phyloP scores from a whole-genome alignment of 208 protist species.

The Crithidia bombi region DNA sequence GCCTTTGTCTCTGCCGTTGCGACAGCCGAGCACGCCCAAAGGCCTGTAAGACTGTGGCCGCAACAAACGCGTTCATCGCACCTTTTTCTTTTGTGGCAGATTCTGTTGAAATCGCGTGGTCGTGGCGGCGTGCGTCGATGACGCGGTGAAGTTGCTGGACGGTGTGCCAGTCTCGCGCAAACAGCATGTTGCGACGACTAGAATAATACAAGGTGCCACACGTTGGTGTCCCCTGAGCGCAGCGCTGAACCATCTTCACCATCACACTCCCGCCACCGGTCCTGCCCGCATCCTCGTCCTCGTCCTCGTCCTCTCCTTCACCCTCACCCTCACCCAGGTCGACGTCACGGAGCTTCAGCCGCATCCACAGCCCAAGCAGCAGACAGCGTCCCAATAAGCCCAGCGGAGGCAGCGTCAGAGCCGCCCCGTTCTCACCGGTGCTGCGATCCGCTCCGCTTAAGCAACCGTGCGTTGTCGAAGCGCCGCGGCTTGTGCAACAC shows the following conservation, averaged over 20 bases:
- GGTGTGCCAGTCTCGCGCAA: conserved; percentile 29
- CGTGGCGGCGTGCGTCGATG: background rate
- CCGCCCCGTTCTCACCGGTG: background rate
- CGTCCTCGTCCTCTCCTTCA: background rate
- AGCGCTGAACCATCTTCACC: too few species aligned
- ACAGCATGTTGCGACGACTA: conserved; percentile 23
- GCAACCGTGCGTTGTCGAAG: background rate
- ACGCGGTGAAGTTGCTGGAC: conserved; percentile 12
- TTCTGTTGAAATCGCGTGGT: background rate
- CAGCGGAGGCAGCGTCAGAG: background rate
- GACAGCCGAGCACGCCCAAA: background rate
- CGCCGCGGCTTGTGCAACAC: background rate
- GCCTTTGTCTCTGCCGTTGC: background rate
- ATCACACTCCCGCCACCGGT: too few species aligned
- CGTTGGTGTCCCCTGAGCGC: too few species aligned
- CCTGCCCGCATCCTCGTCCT: background rate
- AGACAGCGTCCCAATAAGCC: conserved; percentile 23
- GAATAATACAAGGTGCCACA: conserved; percentile 30
- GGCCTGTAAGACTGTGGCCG: background rate
- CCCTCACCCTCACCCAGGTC: conserved; percentile 4
- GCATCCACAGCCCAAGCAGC: conserved; percentile 31
- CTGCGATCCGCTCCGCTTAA: background rate
- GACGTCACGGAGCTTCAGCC: conserved; percentile 10
- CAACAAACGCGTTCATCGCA: background rate
- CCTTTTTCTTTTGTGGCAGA: background rate